These are phyloP conservation scores for Candida pseudoviswanathii DNA, from an alignment of 1,139 yeast genomes.

Conservation along the genomic window DNA sequence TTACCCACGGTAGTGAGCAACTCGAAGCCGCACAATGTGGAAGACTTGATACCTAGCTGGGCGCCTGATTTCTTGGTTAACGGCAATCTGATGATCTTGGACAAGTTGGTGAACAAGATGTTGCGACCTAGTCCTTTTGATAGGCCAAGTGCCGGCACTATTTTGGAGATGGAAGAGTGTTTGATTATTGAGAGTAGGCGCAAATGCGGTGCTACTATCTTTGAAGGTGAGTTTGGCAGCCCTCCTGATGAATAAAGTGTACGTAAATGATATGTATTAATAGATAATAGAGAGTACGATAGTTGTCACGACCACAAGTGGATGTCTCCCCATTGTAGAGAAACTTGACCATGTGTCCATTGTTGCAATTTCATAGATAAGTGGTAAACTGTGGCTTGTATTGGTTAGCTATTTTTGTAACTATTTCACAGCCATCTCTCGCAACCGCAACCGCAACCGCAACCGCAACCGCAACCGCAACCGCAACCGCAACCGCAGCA, in stretches of 20 bases:
- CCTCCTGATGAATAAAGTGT: constrained; percentile 14
- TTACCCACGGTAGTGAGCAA: neutral
- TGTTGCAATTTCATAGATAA: too few species aligned
- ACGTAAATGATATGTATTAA: too few species aligned
- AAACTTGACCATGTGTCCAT: too few species aligned
- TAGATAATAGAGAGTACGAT: neutral
- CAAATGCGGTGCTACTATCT: constrained; percentile 93
- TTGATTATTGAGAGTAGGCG: constrained; percentile 78
- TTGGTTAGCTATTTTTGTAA: too few species aligned
- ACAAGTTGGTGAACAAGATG: constrained; percentile 84
- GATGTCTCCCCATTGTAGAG: too few species aligned
- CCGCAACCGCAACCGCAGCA: too few species aligned
- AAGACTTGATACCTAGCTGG: constrained; percentile 62
- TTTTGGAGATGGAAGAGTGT: constrained; percentile 72
- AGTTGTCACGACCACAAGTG: too few species aligned
- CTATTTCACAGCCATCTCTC: too few species aligned
- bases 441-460: too few species aligned
- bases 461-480: too few species aligned
- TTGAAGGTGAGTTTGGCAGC: constrained; percentile 90
- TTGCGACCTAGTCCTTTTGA: constrained; percentile 81
- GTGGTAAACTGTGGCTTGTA: too few species aligned
- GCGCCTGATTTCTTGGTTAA: constrained; percentile 84
- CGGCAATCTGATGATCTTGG: constrained; percentile 69
- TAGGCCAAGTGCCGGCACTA: constrained; percentile 75
- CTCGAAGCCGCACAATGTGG: constrained; percentile 12